These are phyloP conservation scores for Coniella lustricola DNA, from an alignment of 2,329 filamentous ascomycete genomes.

Conservation along the genomic window DNA sequence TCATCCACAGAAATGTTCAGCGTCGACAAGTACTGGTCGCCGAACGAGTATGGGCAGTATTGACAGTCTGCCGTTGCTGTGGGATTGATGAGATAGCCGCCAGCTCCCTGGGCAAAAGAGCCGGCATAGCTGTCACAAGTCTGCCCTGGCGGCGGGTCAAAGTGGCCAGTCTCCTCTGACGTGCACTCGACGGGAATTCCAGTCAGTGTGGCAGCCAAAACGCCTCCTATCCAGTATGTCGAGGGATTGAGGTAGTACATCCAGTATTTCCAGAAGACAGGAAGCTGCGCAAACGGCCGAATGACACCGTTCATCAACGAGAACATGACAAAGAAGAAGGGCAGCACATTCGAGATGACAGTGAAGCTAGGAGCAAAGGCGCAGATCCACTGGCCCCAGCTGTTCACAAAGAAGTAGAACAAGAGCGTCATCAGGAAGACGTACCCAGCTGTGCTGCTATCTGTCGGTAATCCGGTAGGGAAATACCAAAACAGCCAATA, in stretches of 20 bases:
- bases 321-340: slow-evolving; percentile 75
- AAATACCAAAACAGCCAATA: slow-evolving; percentile 68
- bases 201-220: slow-evolving; percentile 55
- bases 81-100: slow-evolving; percentile 55
- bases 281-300: slow-evolving; percentile 56
- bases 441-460: slow-evolving; percentile 24
- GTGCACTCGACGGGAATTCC: slow-evolving; percentile 2
- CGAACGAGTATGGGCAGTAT: slow-evolving; percentile 49
- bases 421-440: slow-evolving; percentile 56
- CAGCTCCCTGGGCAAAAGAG: slow-evolving; percentile 42
- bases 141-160: slow-evolving; percentile 50
- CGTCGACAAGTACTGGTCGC: slow-evolving; percentile 14
- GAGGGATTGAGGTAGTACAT: slow-evolving; percentile 62
- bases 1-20: slow-evolving; percentile 48
- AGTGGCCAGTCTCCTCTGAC: slow-evolving; percentile 24
- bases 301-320: slow-evolving; percentile 66
- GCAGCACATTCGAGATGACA: slow-evolving; percentile 62
- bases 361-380: slow-evolving; percentile 78
- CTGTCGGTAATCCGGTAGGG: slow-evolving; percentile 60
- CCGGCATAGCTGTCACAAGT: slow-evolving; percentile 55
- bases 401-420: slow-evolving; percentile 68
- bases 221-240: slow-evolving; percentile 66
- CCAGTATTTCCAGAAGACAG: slow-evolving; percentile 68
- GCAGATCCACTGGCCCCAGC: slow-evolving; percentile 79
- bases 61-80: slow-evolving; percentile 56